Evolutionary conservation across 352 stramenopile genomes (phyloP).

Genomic region (Pythium coloratum): DNA sequence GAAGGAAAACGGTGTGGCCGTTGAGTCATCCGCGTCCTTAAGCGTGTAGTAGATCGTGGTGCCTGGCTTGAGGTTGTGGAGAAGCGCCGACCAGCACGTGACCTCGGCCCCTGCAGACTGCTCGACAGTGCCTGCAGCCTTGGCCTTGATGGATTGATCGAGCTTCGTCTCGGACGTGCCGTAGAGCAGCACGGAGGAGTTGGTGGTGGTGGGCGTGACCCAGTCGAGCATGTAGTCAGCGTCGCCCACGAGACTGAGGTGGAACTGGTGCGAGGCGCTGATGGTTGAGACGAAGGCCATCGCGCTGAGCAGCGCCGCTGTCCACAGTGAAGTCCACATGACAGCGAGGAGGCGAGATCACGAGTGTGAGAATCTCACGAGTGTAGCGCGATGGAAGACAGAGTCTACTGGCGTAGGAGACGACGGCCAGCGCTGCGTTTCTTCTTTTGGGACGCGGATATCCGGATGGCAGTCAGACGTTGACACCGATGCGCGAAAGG

Average conservation of each 20-base stretch:
- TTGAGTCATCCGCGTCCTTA: conserved; percentile 20
- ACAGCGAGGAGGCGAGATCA: not conserved
- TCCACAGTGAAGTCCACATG: not conserved
- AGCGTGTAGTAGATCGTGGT: conserved; percentile 63
- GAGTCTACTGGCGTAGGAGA: not conserved
- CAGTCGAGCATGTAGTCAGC: conserved; percentile 75
- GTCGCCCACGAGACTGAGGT: conserved; percentile 56
- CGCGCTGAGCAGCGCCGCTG: not conserved
- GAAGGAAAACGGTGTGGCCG: conserved; percentile 38
- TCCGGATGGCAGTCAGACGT: not conserved
- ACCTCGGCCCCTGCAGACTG: conserved; percentile 40
- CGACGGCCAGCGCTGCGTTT: not conserved
- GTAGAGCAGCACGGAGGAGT: conserved; percentile 41
- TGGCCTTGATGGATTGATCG: conserved; percentile 35
- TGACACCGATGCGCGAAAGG: not conserved
- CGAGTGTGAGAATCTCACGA: not conserved
- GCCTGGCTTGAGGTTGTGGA: conserved; percentile 46
- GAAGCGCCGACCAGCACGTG: conserved; percentile 56
- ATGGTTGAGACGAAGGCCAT: not conserved
- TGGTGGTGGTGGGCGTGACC: conserved; percentile 43
- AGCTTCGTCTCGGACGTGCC: conserved; percentile 43
- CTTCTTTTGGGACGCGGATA: not conserved
- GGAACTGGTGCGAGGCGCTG: conserved; percentile 52
- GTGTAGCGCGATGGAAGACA: not conserved
- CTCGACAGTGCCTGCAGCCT: conserved; percentile 45